A percentile compares a stretch with the other conserved stretches of the same genome.
phyloP scores from a whole-genome alignment of 164 flowering plant species.

The Macadamia tetraphylla region DNA sequence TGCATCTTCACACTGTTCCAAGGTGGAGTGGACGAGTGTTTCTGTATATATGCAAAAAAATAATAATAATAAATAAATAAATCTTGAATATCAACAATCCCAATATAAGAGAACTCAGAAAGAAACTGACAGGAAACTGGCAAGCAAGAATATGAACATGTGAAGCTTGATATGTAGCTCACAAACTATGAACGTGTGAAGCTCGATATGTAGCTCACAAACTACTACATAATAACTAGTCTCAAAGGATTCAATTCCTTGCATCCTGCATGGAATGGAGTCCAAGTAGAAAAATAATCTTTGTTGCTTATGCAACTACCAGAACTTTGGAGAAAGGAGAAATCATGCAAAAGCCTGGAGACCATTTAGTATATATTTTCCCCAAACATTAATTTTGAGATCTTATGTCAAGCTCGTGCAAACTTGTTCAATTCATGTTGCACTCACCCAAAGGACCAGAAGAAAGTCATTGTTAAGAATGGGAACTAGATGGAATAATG shows the following conservation, averaged over 20 bases:
- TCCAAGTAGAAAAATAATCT: background rate
- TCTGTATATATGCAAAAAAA: conserved; percentile 15
- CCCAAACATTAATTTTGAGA: background rate
- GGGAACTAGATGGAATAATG: background rate
- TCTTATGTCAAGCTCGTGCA: too few species aligned
- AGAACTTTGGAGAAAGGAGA: background rate
- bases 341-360: background rate
- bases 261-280: background rate
- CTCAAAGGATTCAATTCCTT: background rate
- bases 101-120: background rate
- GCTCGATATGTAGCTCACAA: background rate
- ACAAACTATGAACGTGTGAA: background rate
- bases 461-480: too few species aligned
- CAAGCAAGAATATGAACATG: background rate
- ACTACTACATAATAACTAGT: background rate
- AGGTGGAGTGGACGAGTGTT: conserved; percentile 10
- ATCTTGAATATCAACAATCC: background rate
- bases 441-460: background rate
- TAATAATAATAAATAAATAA: background rate
- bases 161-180: background rate
- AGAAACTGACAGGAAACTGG: background rate
- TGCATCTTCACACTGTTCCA: conserved; percentile 9
- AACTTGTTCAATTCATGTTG: background rate
- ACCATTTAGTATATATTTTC: background rate
- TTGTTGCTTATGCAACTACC: background rate